These are phyloP conservation scores for Neurospora terricola DNA, from an alignment of 495 filamentous ascomycete species.

Conservation along the genomic window DNA sequence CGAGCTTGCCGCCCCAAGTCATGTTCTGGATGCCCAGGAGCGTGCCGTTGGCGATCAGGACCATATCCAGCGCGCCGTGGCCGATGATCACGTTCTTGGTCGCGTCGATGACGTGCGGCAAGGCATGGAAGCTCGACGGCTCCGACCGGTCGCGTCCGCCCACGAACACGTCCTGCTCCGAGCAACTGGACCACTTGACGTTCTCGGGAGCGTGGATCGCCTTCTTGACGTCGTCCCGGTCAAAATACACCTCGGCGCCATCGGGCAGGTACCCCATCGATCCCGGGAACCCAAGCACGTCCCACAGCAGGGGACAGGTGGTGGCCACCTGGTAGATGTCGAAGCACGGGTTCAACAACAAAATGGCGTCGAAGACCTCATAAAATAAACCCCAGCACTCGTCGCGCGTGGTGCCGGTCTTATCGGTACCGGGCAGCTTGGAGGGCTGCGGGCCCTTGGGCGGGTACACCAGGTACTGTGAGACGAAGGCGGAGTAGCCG, in stretches of 20 bases:
- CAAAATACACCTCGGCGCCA: constrained; percentile 62
- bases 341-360: constrained; percentile 66
- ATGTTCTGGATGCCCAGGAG: constrained; percentile 73
- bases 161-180: constrained; percentile 43
- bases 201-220: constrained; percentile 59
- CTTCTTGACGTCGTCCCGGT: constrained; percentile 61
- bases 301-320: constrained; percentile 64
- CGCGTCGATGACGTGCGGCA: constrained; percentile 63
- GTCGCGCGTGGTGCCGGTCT: constrained; percentile 7
- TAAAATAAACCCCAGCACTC: constrained; percentile 38
- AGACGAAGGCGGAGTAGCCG: constrained; percentile 53
- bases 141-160: constrained; percentile 33
- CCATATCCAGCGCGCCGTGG: constrained; percentile 50
- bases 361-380: constrained; percentile 43
- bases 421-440: constrained; percentile 14
- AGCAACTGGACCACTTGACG: constrained; percentile 51
- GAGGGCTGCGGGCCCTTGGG: constrained; percentile 49
- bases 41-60: constrained; percentile 56
- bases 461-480: constrained; percentile 56
- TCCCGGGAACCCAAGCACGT: constrained; percentile 55
- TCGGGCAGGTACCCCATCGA: constrained; percentile 36
- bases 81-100: constrained; percentile 59
- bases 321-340: constrained; percentile 66
- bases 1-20: constrained; percentile 67
- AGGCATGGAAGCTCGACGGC: constrained; percentile 39